Base-by-base conservation (phyloP, 352 stramenopile species). In the Globisporangium lucens region DNA sequence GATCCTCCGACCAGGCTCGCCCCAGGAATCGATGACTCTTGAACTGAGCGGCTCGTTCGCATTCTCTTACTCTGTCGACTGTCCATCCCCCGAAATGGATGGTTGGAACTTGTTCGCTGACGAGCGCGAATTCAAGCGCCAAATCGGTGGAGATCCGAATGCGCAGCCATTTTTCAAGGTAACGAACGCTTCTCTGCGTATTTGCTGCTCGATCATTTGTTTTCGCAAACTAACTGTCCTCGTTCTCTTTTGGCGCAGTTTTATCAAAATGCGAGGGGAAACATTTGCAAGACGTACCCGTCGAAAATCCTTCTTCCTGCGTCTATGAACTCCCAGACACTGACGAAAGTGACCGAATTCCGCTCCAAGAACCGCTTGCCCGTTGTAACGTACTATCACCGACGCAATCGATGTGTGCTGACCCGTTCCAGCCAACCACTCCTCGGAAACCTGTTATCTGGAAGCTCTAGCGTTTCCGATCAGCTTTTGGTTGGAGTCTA, bases 331-430 rank as follows among this genome's bases (percentile, higher is more conserved):
- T 89, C 86, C 2, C 59, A 76, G 2, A 90, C 79, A 13, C 68
- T 96, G 33, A 73, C 67, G 20, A 92, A 89, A 67, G 85, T 93
- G 12, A 87, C 90, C 10, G 76, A 83, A 27, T 97, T 95, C 66
- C 87, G 90, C 51, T 82, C 88, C 12, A 95, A 95, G 73, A 92
- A 92, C 43, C 89, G 90, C 6, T 57, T 97, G 8, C 89, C 89
- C 6, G 88, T 95, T 24, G 83, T 97, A 62, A 96, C 88, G 41
- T 97, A 94, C 61, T 90, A 91, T 22, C 85, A 95, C 56, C 78
- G 74, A 20, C 78, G 80, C 4, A 91, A 94, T 46, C 78, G 83
- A 15, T 93, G 86, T 67, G 86, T 95, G 2, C 71, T 97, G 53
- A 85, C 80, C n/a, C 80, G 90, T 4, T 96, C 86, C 1, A 89